Conservation (phyloP, 176 grass and related monocot species). For the Musa schizocarpa region DNA sequence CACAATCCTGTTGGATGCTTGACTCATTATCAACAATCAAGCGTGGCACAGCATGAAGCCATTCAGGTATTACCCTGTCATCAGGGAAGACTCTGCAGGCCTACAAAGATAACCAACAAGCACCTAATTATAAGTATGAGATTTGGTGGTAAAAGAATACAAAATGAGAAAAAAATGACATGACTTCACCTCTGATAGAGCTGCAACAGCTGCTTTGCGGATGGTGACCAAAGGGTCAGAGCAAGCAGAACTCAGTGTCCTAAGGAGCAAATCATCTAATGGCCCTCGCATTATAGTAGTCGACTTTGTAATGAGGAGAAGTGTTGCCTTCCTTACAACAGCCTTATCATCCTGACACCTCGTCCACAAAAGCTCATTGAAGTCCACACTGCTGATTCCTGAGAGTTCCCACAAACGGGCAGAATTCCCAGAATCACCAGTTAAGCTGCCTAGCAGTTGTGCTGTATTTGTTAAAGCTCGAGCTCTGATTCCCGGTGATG, state of each 20-base stretch:
- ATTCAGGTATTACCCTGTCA: conserved; percentile 59
- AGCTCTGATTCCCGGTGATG: conserved; percentile 44
- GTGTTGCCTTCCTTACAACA: conserved; percentile 77
- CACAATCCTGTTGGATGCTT: conserved; percentile 90
- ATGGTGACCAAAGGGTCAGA: conserved; percentile 86
- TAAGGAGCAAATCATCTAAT: conserved; percentile 52
- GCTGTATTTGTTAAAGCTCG: conserved; percentile 61
- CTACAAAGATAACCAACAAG: conserved; percentile 9
- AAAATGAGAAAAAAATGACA: not conserved
- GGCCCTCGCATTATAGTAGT: conserved; percentile 56
- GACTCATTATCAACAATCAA: conserved; percentile 84
- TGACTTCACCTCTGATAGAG: conserved; percentile 68
- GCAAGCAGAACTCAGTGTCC: conserved; percentile 57
- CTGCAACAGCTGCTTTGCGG: conserved; percentile 79
- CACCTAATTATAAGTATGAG: not conserved
- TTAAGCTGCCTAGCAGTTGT: conserved; percentile 52
- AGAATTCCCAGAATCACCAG: conserved; percentile 33
- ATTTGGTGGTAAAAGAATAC: not conserved
- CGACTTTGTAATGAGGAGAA: conserved; percentile 63
- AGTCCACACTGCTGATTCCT: conserved; percentile 35
- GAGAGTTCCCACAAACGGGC: conserved; percentile 27
- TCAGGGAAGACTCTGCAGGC: conserved; percentile 67
- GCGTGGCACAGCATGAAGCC: conserved; percentile 76
- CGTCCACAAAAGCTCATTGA: conserved; percentile 53
- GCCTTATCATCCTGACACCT: conserved; percentile 82